Evolutionary conservation across 1,139 yeast species (phyloP).

Genomic region (Taphrina populina): DNA sequence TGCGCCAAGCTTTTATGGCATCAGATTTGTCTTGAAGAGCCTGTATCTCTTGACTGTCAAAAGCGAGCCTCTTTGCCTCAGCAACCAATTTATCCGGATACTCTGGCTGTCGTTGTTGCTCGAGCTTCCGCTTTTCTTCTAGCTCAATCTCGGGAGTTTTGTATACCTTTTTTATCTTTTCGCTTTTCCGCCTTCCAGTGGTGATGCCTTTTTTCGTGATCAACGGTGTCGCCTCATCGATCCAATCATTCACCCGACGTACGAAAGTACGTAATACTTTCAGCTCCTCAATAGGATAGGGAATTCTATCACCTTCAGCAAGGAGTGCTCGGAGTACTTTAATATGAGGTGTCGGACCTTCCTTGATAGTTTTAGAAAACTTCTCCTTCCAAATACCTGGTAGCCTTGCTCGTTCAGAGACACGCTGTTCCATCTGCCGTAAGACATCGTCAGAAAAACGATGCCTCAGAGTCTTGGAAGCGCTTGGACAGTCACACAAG

Average conservation of each 20-base stretch:
- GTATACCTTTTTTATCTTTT: slow-evolving; percentile 40
- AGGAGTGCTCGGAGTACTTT: slow-evolving; percentile 52
- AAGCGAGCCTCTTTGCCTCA: slow-evolving; percentile 54
- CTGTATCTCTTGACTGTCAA: slow-evolving; percentile 60
- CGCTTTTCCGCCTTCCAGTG: slow-evolving; percentile 44
- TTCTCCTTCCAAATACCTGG: slow-evolving; percentile 56
- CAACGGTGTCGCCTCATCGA: slow-evolving; percentile 58
- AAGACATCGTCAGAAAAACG: slow-evolving; percentile 56
- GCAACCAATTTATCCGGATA: slow-evolving; percentile 49
- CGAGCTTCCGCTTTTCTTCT: slow-evolving; percentile 40
- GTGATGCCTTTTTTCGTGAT: slow-evolving; percentile 55
- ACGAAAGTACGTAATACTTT: slow-evolving; percentile 50
- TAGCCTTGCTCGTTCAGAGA: slow-evolving; percentile 49
- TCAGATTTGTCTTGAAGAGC: slow-evolving; percentile 56
- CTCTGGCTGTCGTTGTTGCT: slow-evolving; percentile 41
- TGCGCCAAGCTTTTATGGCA: slow-evolving; percentile 58
- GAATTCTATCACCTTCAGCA: slow-evolving; percentile 58
- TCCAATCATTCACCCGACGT: slow-evolving; percentile 53
- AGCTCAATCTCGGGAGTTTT: slow-evolving; percentile 22
- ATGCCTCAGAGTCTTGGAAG: slow-evolving; percentile 35
- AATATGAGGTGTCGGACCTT: slow-evolving; percentile 52
- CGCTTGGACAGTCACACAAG: slow-evolving; percentile 38
- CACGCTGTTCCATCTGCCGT: slow-evolving; percentile 45
- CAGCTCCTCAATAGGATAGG: slow-evolving; percentile 46
- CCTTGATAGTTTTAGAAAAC: slow-evolving; percentile 50